phyloP scores from a whole-genome alignment of 2,329 filamentous ascomycete genomes.

The Aspergillus sp. region DNA sequence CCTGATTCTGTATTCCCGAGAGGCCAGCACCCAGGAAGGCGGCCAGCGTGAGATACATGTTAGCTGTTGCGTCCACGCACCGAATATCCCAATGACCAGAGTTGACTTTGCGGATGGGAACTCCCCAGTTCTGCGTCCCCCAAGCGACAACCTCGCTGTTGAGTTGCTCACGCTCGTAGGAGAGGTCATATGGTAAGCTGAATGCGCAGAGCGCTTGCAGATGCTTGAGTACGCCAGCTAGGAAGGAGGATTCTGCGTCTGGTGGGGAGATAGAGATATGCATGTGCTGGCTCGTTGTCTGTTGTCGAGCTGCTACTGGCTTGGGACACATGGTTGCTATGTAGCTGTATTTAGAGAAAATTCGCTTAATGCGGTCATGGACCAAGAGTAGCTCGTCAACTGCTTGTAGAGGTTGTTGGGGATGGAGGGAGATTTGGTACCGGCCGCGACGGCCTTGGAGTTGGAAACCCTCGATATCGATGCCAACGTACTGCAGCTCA shows the following conservation, averaged over 20 bases:
- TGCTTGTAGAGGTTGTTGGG: constrained; percentile 11
- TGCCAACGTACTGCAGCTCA: neutral
- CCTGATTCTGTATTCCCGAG: constrained; percentile 7
- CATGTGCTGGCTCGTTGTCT: constrained; percentile 9
- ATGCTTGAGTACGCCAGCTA: constrained; percentile 7
- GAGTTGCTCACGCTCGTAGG: constrained; percentile 6
- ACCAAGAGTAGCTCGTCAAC: constrained; percentile 13
- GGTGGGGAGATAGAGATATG: constrained; percentile 12
- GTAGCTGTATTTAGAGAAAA: constrained; percentile 9
- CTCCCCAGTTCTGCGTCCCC: constrained; percentile 12
- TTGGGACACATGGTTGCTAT: constrained; percentile 14
- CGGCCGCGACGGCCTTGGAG: constrained; percentile 9
- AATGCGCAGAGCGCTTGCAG: constrained; percentile 9
- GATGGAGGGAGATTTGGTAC: constrained; percentile 12
- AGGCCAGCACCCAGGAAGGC: constrained; percentile 10
- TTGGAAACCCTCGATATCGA: constrained; percentile 10
- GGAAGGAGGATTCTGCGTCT: constrained; percentile 4
- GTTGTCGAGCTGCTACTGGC: constrained; percentile 2
- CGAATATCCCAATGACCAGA: constrained; percentile 16
- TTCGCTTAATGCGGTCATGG: constrained; percentile 9
- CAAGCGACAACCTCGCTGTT: constrained; percentile 8
- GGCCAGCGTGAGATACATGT: constrained; percentile 17
- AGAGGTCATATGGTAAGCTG: constrained; percentile 8
- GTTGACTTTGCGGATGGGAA: constrained; percentile 14
- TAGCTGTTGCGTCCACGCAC: constrained; percentile 15